These are phyloP conservation scores for Umbelopsis sp. DNA, from an alignment of 192 early-diverging fungal species.

Conservation along the genomic window DNA sequence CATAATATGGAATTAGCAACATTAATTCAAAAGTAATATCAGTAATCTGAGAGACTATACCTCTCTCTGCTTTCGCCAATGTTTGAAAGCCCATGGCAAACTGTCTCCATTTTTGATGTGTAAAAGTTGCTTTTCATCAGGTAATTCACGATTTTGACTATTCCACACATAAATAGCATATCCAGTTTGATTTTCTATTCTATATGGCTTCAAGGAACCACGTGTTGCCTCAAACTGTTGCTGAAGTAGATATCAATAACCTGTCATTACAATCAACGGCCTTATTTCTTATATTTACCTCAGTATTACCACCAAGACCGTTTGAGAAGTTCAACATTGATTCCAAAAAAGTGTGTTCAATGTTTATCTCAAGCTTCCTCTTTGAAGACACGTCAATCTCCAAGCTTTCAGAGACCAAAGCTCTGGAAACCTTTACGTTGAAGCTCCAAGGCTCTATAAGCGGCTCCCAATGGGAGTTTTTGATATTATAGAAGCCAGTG, in stretches of 20 bases:
- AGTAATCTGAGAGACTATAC: slow-evolving; percentile 27
- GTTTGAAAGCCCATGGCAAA: slow-evolving; percentile 77
- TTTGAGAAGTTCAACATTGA: slow-evolving; percentile 24
- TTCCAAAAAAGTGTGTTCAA: slow-evolving; percentile 66
- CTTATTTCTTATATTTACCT: background rate
- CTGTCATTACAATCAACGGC: background rate
- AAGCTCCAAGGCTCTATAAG: slow-evolving; percentile 79
- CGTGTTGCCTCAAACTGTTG: background rate
- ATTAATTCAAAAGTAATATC: background rate
- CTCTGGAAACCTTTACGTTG: slow-evolving; percentile 37
- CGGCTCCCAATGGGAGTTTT: slow-evolving; percentile 92
- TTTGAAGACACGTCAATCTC: slow-evolving; percentile 62
- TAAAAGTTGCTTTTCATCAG: slow-evolving; percentile 50
- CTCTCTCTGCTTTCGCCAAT: slow-evolving; percentile 80
- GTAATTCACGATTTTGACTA: slow-evolving; percentile 43
- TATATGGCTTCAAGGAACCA: slow-evolving; percentile 57
- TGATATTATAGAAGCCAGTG: slow-evolving; percentile 82
- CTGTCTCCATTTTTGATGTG: slow-evolving; percentile 57
- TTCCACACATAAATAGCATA: slow-evolving; percentile 78
- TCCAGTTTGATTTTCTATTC: slow-evolving; percentile 79
- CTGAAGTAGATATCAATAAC: background rate
- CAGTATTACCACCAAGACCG: slow-evolving; percentile 25
- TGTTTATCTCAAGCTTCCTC: slow-evolving; percentile 69
- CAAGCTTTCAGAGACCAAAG: slow-evolving; percentile 17
- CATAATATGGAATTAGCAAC: background rate